A percentile compares a stretch with the other conserved stretches of the same genome.
phyloP scores from a whole-genome alignment of 2,329 filamentous ascomycete species.

The Diaporthe australafricana region DNA sequence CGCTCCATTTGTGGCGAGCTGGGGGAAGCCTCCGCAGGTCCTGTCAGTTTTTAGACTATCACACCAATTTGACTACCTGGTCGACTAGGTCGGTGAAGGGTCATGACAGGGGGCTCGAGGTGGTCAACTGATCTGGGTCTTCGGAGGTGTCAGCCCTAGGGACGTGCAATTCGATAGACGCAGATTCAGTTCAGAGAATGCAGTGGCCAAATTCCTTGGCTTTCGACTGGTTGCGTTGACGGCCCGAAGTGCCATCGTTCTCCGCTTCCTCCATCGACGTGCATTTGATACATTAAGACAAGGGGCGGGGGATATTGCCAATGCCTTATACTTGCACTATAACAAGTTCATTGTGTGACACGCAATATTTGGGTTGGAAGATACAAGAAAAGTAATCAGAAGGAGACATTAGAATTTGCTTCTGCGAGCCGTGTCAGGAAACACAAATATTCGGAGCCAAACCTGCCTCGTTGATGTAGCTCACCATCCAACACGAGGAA shows the following conservation, averaged over 20 bases:
- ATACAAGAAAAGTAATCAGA: too few relatives aligned
- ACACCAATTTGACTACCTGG: neutral
- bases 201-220: neutral
- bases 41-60: neutral
- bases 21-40: too few relatives aligned
- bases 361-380: too few relatives aligned
- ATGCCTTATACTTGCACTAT: neutral
- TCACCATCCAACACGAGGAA: too few relatives aligned
- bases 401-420: too few relatives aligned
- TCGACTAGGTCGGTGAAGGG: neutral
- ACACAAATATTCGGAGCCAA: too few relatives aligned
- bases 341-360: neutral
- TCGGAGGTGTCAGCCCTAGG: too few relatives aligned
- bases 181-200: neutral
- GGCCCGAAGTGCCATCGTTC: constrained; percentile 13
- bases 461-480: too few relatives aligned
- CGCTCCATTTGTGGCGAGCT: neutral
- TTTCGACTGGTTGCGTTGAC: neutral
- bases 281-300: neutral
- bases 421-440: too few relatives aligned
- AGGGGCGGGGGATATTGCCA: neutral
- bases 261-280: neutral
- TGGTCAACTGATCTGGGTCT: neutral
- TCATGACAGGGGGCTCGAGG: neutral
- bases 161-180: neutral